phyloP scores from a whole-genome alignment of 768 basidiomycete species.

The Daedaleopsis nitida region DNA sequence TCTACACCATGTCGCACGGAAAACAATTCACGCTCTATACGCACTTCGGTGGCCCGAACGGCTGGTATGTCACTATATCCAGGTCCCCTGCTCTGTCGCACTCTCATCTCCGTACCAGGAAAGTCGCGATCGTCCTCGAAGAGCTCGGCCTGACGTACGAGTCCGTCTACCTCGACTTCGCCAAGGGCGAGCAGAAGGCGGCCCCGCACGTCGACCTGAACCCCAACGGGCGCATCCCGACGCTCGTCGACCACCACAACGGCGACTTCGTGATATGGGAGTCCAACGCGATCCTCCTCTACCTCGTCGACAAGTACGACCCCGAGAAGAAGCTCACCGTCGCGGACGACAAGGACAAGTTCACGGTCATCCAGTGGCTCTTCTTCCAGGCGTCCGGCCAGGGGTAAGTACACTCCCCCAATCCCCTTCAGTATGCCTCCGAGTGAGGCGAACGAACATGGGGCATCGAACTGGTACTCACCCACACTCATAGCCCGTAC shows the following conservation, averaged over 20 bases:
- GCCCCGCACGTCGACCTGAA: slow-evolving; percentile 30
- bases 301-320: slow-evolving; percentile 49
- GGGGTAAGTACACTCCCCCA: slow-evolving; percentile 24
- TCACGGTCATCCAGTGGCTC: slow-evolving; percentile 41
- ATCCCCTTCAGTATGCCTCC: too few species aligned
- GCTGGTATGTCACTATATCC: slow-evolving; percentile 30
- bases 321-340: slow-evolving; percentile 37
- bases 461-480: neutral
- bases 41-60: slow-evolving; percentile 27
- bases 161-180: slow-evolving; percentile 27
- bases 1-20: slow-evolving; percentile 29
- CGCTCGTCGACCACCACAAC: slow-evolving; percentile 36
- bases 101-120: slow-evolving; percentile 13
- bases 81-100: too few species aligned
- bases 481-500: slow-evolving; percentile 22
- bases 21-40: slow-evolving; percentile 33
- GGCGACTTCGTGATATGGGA: slow-evolving; percentile 38
- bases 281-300: slow-evolving; percentile 44
- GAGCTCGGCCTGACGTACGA: slow-evolving; percentile 33
- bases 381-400: slow-evolving; percentile 42
- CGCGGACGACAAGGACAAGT: slow-evolving; percentile 17
- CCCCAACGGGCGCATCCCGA: slow-evolving; percentile 40
- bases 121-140: slow-evolving; percentile 28
- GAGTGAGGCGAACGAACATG: too few species aligned
- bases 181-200: slow-evolving; percentile 28